These are phyloP conservation scores for Macroventuria anomochaeta DNA, from an alignment of 2,329 filamentous ascomycete genomes.

Conservation along the genomic window DNA sequence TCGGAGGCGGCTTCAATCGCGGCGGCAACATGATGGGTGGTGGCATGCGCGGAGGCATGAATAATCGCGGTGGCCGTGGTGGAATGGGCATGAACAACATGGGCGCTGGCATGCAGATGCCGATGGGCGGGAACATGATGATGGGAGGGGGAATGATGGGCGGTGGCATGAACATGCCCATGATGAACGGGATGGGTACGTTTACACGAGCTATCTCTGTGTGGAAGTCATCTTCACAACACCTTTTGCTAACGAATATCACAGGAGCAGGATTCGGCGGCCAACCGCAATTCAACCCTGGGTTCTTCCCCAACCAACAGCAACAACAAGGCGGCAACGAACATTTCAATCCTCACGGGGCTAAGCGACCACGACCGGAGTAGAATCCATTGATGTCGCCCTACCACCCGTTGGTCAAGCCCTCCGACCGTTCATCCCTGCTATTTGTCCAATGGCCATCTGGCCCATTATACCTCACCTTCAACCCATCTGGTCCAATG, in stretches of 20 bases:
- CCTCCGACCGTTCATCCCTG: neutral
- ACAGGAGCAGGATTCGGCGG: constrained; percentile 62
- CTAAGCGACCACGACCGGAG: constrained; percentile 79
- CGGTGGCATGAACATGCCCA: constrained; percentile 49
- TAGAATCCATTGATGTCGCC: constrained; percentile 35
- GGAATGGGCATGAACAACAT: constrained; percentile 48
- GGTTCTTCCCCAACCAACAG: constrained; percentile 66
- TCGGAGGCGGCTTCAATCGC: constrained; percentile 52
- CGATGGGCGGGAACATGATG: constrained; percentile 53
- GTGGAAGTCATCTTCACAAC: too few species aligned
- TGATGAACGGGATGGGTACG: constrained; percentile 45
- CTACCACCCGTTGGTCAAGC: too few species aligned
- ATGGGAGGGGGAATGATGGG: constrained; percentile 55
- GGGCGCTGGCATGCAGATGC: constrained; percentile 43
- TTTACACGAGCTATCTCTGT: too few species aligned
- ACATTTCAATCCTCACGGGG: constrained; percentile 81
- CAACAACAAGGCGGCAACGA: constrained; percentile 57
- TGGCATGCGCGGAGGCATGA: constrained; percentile 58
- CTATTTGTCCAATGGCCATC: neutral
- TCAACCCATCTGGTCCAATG: too few species aligned
- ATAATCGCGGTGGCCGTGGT: constrained; percentile 45
- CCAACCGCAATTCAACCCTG: constrained; percentile 74
- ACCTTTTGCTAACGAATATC: constrained; percentile 20
- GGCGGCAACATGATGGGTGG: constrained; percentile 47
- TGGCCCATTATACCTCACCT: too few species aligned